phyloP scores from a whole-genome alignment of 1,284 basidiomycete genomes.

The Coniophora puteana region DNA sequence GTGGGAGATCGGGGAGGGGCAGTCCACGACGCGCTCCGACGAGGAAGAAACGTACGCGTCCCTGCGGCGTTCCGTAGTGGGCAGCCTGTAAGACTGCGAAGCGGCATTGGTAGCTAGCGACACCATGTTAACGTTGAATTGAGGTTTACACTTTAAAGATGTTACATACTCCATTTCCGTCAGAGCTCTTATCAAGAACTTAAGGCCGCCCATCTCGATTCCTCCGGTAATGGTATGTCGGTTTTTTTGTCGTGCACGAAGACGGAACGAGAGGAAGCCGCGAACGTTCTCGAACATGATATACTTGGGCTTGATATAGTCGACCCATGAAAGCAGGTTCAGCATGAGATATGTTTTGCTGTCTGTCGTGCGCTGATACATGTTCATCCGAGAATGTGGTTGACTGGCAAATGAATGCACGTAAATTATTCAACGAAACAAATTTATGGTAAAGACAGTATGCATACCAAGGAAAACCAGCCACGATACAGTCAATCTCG shows the following conservation, averaged over 20 bases:
- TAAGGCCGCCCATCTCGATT: constrained; percentile 63
- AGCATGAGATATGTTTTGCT: constrained; percentile 53
- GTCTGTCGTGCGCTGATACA: constrained; percentile 50
- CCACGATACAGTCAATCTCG: constrained; percentile 56
- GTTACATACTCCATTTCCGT: constrained; percentile 55
- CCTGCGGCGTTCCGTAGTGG: constrained; percentile 71
- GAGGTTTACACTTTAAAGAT: not conserved
- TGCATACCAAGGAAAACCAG: constrained; percentile 76
- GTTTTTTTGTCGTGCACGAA: constrained; percentile 49
- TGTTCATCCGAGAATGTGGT: constrained; percentile 53
- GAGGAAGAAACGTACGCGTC: constrained; percentile 66
- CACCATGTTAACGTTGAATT: not conserved
- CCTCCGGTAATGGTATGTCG: constrained; percentile 51
- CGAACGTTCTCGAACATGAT: constrained; percentile 72
- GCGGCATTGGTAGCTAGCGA: constrained; percentile 61
- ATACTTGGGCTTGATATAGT: constrained; percentile 55
- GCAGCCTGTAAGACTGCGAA: constrained; percentile 64
- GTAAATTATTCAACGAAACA: too few relatives aligned
- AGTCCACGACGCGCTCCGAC: constrained; percentile 51
- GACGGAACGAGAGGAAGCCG: constrained; percentile 57
- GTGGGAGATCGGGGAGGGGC: constrained; percentile 60
- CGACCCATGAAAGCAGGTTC: constrained; percentile 60
- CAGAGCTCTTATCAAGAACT: constrained; percentile 55
- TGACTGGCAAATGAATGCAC: constrained; percentile 37
- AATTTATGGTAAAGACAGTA: constrained; percentile 5